Evolutionary conservation across 805 yeast genomes (phyloP).

Genomic region (Kluyveromyces wickerhamii): DNA sequence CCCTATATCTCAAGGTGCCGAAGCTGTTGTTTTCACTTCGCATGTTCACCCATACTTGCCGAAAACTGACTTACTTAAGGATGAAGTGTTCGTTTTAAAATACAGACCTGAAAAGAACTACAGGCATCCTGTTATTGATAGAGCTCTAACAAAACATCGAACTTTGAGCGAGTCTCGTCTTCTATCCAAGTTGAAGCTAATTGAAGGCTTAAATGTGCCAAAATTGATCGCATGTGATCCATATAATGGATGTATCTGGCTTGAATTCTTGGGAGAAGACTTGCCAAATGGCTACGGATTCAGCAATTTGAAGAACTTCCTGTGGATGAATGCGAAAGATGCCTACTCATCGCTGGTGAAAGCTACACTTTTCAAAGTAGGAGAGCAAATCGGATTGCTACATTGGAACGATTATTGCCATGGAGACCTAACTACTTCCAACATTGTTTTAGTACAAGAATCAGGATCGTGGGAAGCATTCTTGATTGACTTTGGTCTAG

Average conservation of each 20-base stretch:
- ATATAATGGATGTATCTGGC: conserved; percentile 75
- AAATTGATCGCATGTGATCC: conserved; percentile 68
- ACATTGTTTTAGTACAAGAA: conserved; percentile 48
- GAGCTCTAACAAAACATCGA: conserved; percentile 64
- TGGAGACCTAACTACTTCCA: conserved; percentile 92
- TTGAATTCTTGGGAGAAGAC: conserved; percentile 64
- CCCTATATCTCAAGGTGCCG: conserved; percentile 82
- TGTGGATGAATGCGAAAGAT: conserved; percentile 43
- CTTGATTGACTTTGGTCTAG: conserved; percentile 87
- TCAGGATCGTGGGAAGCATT: conserved; percentile 37
- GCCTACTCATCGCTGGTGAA: conserved; percentile 35
- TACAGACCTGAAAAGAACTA: conserved; percentile 87
- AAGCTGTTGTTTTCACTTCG: conserved; percentile 68
- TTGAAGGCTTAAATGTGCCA: conserved; percentile 60
- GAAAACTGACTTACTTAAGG: conserved; percentile 11
- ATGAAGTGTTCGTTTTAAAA: conserved; percentile 54
- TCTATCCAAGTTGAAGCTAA: conserved; percentile 43
- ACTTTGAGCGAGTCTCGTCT: conserved; percentile 81
- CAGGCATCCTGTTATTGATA: conserved; percentile 78
- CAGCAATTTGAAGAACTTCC: conserved; percentile 63
- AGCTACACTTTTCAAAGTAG: conserved; percentile 45
- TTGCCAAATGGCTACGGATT: conserved; percentile 41
- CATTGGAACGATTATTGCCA: conserved; percentile 78
- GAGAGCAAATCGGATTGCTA: conserved; percentile 57
- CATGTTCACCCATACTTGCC: conserved; percentile 59